phyloP scores from a whole-genome alignment of 2,329 filamentous ascomycete genomes.

The Diplodia seriata region DNA sequence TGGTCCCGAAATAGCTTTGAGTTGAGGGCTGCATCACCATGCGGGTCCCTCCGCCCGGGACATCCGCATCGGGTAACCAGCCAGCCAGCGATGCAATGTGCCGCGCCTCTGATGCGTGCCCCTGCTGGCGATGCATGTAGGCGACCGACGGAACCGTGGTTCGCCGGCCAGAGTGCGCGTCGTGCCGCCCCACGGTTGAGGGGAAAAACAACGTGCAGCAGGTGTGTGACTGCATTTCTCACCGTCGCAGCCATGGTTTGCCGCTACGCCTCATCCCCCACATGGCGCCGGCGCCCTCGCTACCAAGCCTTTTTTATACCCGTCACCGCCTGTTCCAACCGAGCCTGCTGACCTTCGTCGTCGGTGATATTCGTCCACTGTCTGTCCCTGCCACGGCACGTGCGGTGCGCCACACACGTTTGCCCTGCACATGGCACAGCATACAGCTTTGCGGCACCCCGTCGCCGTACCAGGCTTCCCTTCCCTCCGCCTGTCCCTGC shows the following conservation, averaged over 20 bases:
- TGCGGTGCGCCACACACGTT: constrained; percentile 13
- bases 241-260: background rate
- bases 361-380: background rate
- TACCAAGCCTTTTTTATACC: background rate
- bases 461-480: background rate
- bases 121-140: constrained; percentile 14
- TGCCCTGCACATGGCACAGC: background rate
- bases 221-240: background rate
- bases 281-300: background rate
- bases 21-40: background rate
- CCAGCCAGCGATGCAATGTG: background rate
- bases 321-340: background rate
- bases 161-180: background rate
- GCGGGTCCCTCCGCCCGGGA: background rate
- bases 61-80: constrained; percentile 4
- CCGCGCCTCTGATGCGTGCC: background rate
- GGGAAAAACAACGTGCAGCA: background rate
- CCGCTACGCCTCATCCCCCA: background rate
- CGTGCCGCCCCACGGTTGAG: background rate
- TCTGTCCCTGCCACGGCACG: constrained; percentile 3
- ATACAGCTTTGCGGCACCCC: background rate
- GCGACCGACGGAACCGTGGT: background rate
- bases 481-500: background rate
- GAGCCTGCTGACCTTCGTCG: background rate
- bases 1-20: background rate